Conservation (phyloP, 2,329 filamentous ascomycete genomes). For the Pseudogymnoascus sp. region DNA sequence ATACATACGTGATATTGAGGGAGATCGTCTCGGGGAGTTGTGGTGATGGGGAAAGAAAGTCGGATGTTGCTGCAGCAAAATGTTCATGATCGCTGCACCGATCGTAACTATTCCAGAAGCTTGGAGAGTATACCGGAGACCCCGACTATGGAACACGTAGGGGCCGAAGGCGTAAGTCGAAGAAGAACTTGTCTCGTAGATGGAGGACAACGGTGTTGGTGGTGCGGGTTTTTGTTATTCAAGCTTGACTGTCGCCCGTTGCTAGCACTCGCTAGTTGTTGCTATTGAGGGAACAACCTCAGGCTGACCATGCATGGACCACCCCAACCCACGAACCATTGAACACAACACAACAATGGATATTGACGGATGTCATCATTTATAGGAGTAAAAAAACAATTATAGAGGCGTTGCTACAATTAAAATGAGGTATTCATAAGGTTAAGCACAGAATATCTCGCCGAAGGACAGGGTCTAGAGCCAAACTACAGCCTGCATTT, state of each 20-base stretch:
- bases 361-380: neutral
- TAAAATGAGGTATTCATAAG: neutral
- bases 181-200: neutral
- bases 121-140: neutral
- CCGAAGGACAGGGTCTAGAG: neutral
- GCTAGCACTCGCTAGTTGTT: conserved; percentile 8
- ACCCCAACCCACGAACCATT: neutral
- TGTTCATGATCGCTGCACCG: conserved; percentile 44
- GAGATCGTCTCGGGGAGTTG: conserved; percentile 42
- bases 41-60: conserved; percentile 51
- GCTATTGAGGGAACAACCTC: neutral
- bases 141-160: neutral
- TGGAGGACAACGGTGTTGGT: neutral
- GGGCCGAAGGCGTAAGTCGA: neutral
- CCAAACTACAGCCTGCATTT: neutral
- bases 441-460: neutral
- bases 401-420: neutral
- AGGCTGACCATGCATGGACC: neutral
- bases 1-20: conserved; percentile 46
- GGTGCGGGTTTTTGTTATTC: neutral
- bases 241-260: neutral
- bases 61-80: conserved; percentile 52
- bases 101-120: neutral
- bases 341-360: neutral
- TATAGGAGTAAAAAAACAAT: neutral